Evolutionary conservation across 495 filamentous ascomycete species (phyloP).

Genomic region (Chaetomium cochliodes): DNA sequence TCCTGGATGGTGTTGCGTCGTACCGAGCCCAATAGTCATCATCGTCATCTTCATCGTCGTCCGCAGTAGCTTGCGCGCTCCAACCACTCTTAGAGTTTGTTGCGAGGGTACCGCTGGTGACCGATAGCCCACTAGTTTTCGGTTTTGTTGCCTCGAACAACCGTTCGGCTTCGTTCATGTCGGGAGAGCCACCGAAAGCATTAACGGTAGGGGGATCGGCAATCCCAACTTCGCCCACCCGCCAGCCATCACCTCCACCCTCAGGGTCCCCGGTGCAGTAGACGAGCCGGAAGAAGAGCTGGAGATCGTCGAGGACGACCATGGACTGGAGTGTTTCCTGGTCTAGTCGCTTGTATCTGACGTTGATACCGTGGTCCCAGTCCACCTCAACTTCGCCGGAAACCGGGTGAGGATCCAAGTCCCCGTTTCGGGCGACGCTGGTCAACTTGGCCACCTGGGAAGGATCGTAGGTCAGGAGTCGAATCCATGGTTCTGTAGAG

Average conservation of each 20-base stretch:
- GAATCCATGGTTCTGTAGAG: slow-evolving; percentile 77
- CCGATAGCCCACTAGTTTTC: slow-evolving; percentile 17
- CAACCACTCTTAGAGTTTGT: slow-evolving; percentile 19
- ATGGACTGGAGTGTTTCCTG: slow-evolving; percentile 80
- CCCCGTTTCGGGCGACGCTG: slow-evolving; percentile 61
- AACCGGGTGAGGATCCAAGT: slow-evolving; percentile 83
- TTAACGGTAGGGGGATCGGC: slow-evolving; percentile 43
- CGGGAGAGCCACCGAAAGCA: slow-evolving; percentile 41
- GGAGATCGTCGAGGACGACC: slow-evolving; percentile 55
- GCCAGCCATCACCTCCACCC: slow-evolving; percentile 74
- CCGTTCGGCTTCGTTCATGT: slow-evolving; percentile 46
- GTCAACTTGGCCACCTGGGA: slow-evolving; percentile 65
- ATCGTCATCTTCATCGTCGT: slow-evolving; percentile 69
- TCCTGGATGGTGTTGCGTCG: slow-evolving; percentile 76
- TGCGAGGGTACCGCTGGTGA: neutral
- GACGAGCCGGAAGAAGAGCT: slow-evolving; percentile 52
- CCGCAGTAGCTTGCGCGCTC: slow-evolving; percentile 29
- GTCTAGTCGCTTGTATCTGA: slow-evolving; percentile 73
- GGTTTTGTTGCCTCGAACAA: slow-evolving; percentile 39
- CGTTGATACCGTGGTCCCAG: slow-evolving; percentile 59
- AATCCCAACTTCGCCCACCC: slow-evolving; percentile 73
- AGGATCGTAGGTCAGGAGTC: slow-evolving; percentile 80
- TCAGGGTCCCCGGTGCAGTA: slow-evolving; percentile 60
- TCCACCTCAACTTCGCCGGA: slow-evolving; percentile 85
- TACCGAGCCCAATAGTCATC: slow-evolving; percentile 95